Percentiles rank a stretch among this genome's conserved stretches.
Evolutionary conservation across 441 rosid species (phyloP).

Genomic region (Corymbia citriodora): DNA sequence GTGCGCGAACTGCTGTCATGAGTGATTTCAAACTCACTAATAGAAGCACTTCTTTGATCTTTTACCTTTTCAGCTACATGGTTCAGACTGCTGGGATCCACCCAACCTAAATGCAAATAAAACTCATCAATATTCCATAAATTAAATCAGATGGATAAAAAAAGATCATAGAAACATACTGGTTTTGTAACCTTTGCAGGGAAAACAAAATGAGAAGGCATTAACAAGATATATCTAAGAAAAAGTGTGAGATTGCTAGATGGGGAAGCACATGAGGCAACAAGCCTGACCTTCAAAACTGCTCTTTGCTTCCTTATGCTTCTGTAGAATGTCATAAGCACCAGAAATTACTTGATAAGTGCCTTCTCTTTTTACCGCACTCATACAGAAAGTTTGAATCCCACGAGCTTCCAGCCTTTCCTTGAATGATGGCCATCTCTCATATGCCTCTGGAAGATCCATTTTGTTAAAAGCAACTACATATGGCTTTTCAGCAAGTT

Average conservation of each 20-base stretch:
- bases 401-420: constrained; percentile 61
- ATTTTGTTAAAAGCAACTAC: constrained; percentile 88
- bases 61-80: constrained; percentile 70
- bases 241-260: background rate
- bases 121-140: constrained; percentile 4
- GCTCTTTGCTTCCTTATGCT: constrained; percentile 40
- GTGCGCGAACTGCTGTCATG: constrained; percentile 45
- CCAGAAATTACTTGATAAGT: constrained; percentile 62
- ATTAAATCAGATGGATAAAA: background rate
- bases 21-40: constrained; percentile 72
- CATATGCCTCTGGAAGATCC: constrained; percentile 87
- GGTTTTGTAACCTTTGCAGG: background rate
- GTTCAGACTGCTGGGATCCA: constrained; percentile 43
- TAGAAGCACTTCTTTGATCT: constrained; percentile 63
- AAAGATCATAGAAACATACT: background rate
- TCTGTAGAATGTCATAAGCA: constrained; percentile 58
- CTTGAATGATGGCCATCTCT: constrained; percentile 66
- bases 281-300: constrained; percentile 49
- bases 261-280: background rate
- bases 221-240: background rate
- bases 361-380: constrained; percentile 77
- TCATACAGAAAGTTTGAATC: constrained; percentile 74
- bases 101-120: constrained; percentile 23
- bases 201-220: background rate
- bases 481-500: constrained; percentile 75